These are phyloP conservation scores for Solanum commersonii DNA, from an alignment of 257 asterid genomes.

Conservation along the genomic window DNA sequence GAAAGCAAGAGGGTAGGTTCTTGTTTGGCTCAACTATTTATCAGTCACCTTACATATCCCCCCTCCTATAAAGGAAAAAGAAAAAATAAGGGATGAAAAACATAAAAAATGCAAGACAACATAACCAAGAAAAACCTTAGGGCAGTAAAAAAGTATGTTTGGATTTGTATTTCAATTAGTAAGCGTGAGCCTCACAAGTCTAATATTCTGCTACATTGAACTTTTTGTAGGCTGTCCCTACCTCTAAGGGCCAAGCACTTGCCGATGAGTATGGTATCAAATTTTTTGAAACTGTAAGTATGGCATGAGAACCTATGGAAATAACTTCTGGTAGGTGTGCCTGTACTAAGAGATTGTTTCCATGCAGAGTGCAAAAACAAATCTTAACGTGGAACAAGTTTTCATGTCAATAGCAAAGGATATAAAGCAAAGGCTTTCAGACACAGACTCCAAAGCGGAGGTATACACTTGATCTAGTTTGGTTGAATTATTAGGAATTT, in stretches of 20 bases:
- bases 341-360: neutral
- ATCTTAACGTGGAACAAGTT: slow-evolving; percentile 38
- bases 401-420: slow-evolving; percentile 38
- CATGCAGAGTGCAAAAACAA: slow-evolving; percentile 36
- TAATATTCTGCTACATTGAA: neutral
- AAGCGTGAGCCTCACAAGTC: neutral
- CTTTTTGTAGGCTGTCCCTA: slow-evolving; percentile 28
- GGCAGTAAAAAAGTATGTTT: neutral
- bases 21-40: neutral
- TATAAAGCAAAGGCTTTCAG: slow-evolving; percentile 39
- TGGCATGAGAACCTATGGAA: neutral
- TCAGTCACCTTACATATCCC: neutral
- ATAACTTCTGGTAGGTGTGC: neutral
- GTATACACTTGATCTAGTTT: neutral
- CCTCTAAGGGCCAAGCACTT: slow-evolving; percentile 36
- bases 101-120: neutral
- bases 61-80: neutral
- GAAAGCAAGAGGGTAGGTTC: slow-evolving; percentile 36
- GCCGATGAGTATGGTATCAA: slow-evolving; percentile 40
- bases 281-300: slow-evolving; percentile 40
- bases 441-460: slow-evolving; percentile 24
- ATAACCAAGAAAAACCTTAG: neutral
- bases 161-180: neutral
- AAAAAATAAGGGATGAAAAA: neutral
- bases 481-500: neutral